Base-by-base conservation (phyloP, 352 stramenopile genomes). In the Globisporangium carolinianum region DNA sequence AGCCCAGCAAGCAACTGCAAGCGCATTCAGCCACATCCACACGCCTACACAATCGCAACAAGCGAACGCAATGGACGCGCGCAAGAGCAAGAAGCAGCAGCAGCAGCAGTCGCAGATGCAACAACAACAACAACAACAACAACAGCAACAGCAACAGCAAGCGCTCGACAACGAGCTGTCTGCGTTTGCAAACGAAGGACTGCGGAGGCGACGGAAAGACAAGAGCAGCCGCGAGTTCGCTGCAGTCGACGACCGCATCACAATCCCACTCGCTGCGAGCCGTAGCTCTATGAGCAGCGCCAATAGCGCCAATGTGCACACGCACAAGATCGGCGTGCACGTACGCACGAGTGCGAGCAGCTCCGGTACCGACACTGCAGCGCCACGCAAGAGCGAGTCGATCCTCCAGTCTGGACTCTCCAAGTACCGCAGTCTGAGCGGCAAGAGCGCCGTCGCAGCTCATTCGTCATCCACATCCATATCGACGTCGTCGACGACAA, bases 241-340 rank as follows among this genome's bases (percentile, higher is more conserved):
- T 51, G 79, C 85, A 32, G 80, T 90, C 60, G 80, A 90, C 67
- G 78, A 74, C 55, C 63, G 74, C 66, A 90, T 90, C 59, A 77
- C 77, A 12, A 87, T 90, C 66, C 80, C 80, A n/a, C 53, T 90
- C 39, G 62, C 54, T 15, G 12, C 14, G 5, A 12, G 7, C 12
- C 3, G 51, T 56, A 11, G 42, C 42, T 6, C 12, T 17, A 3
- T n/a, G 42, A 53, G 7, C 15, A 32, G 24, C 24, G 24, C 24
- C 24, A 32, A 32, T 32, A 32, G 24, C 24, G 24, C 24, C 24
- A 32, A 32, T 32, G 24, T 32, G 24, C 24, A 32, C 24, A 32
- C 24, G 24, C 36, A 54, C 37, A 35, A 11, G 59, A 17, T 45
- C 50, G 37, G 58, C 63, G 46, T 65, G 54, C 37, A 17, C 0